phyloP scores from a whole-genome alignment of 768 basidiomycete species.

The Russula olivacea region DNA sequence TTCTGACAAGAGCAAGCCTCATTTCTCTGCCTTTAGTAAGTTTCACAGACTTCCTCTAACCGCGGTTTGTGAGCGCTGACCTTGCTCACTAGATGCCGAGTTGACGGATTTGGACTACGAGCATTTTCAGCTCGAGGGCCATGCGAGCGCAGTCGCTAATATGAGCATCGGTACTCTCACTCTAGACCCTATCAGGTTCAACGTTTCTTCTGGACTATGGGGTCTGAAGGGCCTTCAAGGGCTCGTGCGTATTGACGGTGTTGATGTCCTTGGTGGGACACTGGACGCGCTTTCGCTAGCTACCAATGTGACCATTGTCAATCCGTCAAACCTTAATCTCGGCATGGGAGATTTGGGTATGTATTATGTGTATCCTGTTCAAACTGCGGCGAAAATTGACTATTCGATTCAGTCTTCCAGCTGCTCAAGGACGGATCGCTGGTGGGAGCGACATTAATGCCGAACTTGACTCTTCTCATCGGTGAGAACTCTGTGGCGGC shows the following conservation, averaged over 20 bases:
- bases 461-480: constrained; percentile 50
- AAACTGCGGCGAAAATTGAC: not conserved
- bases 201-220: constrained; percentile 54
- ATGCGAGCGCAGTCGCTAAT: constrained; percentile 54
- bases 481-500: constrained; percentile 55
- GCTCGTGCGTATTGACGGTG: constrained; percentile 47
- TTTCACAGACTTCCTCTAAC: not conserved
- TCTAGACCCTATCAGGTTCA: constrained; percentile 66
- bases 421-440: constrained; percentile 45
- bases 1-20: constrained; percentile 42
- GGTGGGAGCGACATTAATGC: constrained; percentile 57
- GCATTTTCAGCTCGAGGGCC: constrained; percentile 53
- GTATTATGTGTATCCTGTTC: constrained; percentile 25
- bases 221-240: constrained; percentile 59
- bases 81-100: constrained; percentile 40
- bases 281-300: constrained; percentile 50
- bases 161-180: constrained; percentile 59
- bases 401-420: constrained; percentile 43
- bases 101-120: constrained; percentile 46
- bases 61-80: not conserved
- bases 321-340: constrained; percentile 63
- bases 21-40: constrained; percentile 58
- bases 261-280: constrained; percentile 65
- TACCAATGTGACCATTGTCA: constrained; percentile 57
- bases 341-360: constrained; percentile 56